phyloP scores from a whole-genome alignment of 1,139 yeast genomes.

The Candida sp. region DNA sequence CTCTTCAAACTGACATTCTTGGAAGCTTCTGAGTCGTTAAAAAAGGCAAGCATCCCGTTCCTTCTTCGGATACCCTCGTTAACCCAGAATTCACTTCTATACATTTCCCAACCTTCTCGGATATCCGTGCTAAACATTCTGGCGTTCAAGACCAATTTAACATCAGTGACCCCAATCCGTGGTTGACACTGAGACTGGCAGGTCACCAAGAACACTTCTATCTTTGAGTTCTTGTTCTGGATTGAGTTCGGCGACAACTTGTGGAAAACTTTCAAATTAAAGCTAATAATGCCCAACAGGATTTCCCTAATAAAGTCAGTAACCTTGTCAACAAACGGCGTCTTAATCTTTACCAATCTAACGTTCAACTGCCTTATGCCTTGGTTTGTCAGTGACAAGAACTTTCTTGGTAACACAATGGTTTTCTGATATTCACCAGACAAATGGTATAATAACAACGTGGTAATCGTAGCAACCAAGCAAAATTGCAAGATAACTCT shows the following conservation, averaged over 20 bases:
- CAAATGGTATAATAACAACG: constrained; percentile 77
- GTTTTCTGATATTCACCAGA: constrained; percentile 92
- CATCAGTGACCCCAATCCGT: constrained; percentile 49
- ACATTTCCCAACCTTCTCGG: constrained; percentile 95
- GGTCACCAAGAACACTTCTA: constrained; percentile 47
- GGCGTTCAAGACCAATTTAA: constrained; percentile 79
- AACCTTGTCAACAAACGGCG: constrained; percentile 56
- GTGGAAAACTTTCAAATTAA: constrained; percentile 32
- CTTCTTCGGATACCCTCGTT: constrained; percentile 80
- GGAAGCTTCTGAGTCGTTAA: constrained; percentile 18
- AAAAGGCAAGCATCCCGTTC: constrained; percentile 42
- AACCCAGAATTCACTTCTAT: constrained; percentile 93
- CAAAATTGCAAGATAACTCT: constrained; percentile 62
- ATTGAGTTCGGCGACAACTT: constrained; percentile 38
- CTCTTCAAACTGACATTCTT: constrained; percentile 29
- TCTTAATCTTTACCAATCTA: constrained; percentile 71
- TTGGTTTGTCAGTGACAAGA: constrained; percentile 80
- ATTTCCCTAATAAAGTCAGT: constrained; percentile 49
- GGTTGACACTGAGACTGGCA: constrained; percentile 54
- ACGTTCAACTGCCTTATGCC: constrained; percentile 86
- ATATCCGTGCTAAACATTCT: constrained; percentile 82
- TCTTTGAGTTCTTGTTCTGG: constrained; percentile 34
- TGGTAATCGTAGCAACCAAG: constrained; percentile 68
- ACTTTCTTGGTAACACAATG: constrained; percentile 79
- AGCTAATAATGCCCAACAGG: constrained; percentile 35